Base-by-base conservation (phyloP, 2,329 filamentous ascomycete genomes). In the Fusarium continuum region DNA sequence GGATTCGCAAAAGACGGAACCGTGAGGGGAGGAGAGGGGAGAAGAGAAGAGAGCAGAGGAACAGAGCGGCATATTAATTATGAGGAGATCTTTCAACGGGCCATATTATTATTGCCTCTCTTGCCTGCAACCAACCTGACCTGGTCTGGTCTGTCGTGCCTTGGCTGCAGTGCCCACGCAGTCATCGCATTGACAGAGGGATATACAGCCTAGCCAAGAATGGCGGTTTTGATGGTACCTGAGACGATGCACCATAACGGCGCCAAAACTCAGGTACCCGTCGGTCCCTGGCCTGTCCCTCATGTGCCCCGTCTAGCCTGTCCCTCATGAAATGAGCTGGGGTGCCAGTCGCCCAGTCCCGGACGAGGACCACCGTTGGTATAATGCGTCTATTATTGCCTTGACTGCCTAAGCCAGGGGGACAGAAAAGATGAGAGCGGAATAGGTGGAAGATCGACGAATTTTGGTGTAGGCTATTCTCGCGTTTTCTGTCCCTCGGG, bases 1-100 rank as follows among this genome's bases (percentile, higher is more conserved):
- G 80, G 80, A 78, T 79, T 81, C 79, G 76, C 73, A 82, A 82
- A 80, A 75, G 76, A 75, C 74, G 74, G 75, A 77, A 78, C 78
- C 78, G 74, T 74, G 71, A 73, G 73, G 72, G 73, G 71, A 69
- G 63, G 57, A 59, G 61, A 68, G 68, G 61, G 67, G 68, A 70
- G 54, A 65, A 71, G 74, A 75, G 71, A 71, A 68, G 68, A 72
- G 70, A 63, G 72, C 67, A 25, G 38, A 55, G 55, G 39, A 65
- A 25, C 48, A 47, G 55, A 61, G 74, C 71, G 66, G 66, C 63
- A 67, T 75, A 52, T 58, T 74, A 67, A 52, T 58, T 74, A 67
- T 56, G 55, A 53, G 51, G 38, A 59, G 57, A 74, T 57, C 31
- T 19, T 51, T 34, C 72, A n/a, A n/a, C 73, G 70, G 72, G 74